These are phyloP conservation scores for Margaritispora aquatica DNA, from an alignment of 495 filamentous ascomycete species.

Conservation along the genomic window DNA sequence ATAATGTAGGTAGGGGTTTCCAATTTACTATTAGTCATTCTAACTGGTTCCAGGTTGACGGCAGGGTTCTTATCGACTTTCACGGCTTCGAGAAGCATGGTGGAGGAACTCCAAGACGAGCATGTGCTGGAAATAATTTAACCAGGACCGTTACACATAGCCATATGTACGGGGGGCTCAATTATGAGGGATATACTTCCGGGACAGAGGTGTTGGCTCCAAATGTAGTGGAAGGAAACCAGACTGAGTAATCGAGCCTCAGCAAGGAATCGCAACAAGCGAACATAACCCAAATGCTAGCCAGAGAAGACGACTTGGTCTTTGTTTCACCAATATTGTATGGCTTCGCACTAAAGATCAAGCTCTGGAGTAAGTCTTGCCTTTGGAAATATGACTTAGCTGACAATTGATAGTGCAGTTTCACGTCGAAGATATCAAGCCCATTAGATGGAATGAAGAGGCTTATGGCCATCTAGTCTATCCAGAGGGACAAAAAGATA, in stretches of 20 bases:
- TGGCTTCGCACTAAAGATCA: conserved; percentile 35
- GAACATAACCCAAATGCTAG: conserved; percentile 22
- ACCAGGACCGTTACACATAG: no score
- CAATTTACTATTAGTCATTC: not conserved
- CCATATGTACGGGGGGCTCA: no score
- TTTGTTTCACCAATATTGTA: conserved; percentile 31
- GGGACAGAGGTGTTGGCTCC: no score
- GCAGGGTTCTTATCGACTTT: conserved; percentile 33
- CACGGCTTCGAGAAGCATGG: conserved; percentile 33
- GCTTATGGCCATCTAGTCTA: conserved; percentile 35
- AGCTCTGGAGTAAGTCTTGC: conserved; percentile 24
- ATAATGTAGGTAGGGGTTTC: not conserved
- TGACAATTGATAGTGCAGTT: conserved; percentile 19
- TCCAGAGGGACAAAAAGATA: conserved; percentile 33
- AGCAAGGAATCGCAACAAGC: conserved; percentile 20
- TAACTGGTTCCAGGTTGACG: conserved; percentile 8
- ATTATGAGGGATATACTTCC: no score
- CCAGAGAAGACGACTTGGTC: conserved; percentile 25
- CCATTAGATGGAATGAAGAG: conserved; percentile 31
- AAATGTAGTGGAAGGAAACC: no score
- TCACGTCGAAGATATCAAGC: conserved; percentile 29
- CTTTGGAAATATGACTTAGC: not conserved
- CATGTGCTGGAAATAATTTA: not conserved
- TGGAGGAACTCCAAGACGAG: conserved; percentile 21
- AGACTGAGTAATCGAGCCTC: no score